Evolutionary conservation across 106 monocot species (phyloP).

Genomic region (Dendrobium catenatum): DNA sequence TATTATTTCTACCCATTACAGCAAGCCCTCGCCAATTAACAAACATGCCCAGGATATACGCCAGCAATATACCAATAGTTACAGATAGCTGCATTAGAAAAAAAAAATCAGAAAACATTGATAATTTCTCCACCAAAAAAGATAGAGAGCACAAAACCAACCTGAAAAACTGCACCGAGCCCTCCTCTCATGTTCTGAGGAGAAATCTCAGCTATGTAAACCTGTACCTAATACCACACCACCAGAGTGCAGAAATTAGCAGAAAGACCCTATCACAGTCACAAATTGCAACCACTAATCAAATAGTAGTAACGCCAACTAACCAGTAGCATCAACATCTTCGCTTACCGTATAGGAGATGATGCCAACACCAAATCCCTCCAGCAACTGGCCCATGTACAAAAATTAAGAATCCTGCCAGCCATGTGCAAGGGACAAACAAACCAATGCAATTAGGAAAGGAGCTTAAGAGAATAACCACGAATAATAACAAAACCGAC

Average conservation of each 20-base stretch:
- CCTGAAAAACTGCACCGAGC: slow-evolving; percentile 93
- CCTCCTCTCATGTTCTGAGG: slow-evolving; percentile 92
- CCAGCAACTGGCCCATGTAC: slow-evolving; percentile 85
- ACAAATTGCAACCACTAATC: neutral
- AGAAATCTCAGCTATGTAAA: slow-evolving; percentile 93
- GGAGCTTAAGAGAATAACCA: neutral
- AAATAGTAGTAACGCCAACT: neutral
- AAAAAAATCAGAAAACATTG: neutral
- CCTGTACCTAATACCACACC: slow-evolving; percentile 50
- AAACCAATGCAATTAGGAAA: neutral
- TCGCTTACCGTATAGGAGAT: slow-evolving; percentile 59
- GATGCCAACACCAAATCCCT: slow-evolving; percentile 90
- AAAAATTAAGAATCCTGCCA: slow-evolving; percentile 80
- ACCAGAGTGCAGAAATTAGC: neutral
- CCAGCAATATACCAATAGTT: slow-evolving; percentile 78
- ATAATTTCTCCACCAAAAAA: neutral
- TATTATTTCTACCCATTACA: slow-evolving; percentile 45
- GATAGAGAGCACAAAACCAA: slow-evolving; percentile 8
- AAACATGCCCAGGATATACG: slow-evolving; percentile 83
- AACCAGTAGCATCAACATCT: neutral
- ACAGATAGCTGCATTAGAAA: slow-evolving; percentile 64
- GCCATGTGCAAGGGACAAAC: neutral
- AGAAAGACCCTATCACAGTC: neutral
- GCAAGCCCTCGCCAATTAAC: slow-evolving; percentile 83
- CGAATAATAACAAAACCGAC: slow-evolving; percentile 18